phyloP scores from a whole-genome alignment of 805 yeast species.

The Wickerhamomyces kurtzmanii region DNA sequence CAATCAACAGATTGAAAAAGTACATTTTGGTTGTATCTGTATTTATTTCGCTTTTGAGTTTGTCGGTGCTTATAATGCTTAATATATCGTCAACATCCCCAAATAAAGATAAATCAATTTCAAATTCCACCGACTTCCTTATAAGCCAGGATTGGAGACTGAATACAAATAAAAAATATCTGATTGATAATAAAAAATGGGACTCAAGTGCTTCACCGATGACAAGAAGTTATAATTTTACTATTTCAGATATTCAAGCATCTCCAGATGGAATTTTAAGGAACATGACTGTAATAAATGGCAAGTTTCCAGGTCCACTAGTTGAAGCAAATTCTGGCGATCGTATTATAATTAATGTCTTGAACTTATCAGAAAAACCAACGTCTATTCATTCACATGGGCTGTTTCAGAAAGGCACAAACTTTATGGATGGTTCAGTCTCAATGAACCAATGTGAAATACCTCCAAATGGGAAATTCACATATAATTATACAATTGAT shows the following conservation, averaged over 20 bases:
- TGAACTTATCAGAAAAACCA: constrained; percentile 27
- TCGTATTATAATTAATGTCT: constrained; percentile 29
- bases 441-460: constrained; percentile 42
- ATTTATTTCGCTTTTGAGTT: neutral
- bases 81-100: no score
- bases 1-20: constrained; percentile 1
- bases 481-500: constrained; percentile 29
- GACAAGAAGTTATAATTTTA: constrained; percentile 15
- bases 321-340: constrained; percentile 35
- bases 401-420: constrained; percentile 30
- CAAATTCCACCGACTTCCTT: no score
- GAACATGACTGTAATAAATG: constrained; percentile 23
- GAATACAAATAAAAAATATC: constrained; percentile 16
- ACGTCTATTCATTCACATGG: constrained; percentile 47
- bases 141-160: constrained; percentile 13
- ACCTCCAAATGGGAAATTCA: constrained; percentile 26
- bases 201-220: constrained; percentile 8
- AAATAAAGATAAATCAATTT: no score
- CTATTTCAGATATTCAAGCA: constrained; percentile 12
- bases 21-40: constrained; percentile 1
- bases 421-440: constrained; percentile 41
- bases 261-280: constrained; percentile 21
- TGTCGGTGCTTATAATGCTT: no score
- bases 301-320: constrained; percentile 40
- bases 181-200: constrained; percentile 14